A percentile compares a stretch with the other conserved stretches of the same genome.
Evolutionary conservation across 2,329 filamentous ascomycete species (phyloP).

Genomic region (Diaporthe sp.): DNA sequence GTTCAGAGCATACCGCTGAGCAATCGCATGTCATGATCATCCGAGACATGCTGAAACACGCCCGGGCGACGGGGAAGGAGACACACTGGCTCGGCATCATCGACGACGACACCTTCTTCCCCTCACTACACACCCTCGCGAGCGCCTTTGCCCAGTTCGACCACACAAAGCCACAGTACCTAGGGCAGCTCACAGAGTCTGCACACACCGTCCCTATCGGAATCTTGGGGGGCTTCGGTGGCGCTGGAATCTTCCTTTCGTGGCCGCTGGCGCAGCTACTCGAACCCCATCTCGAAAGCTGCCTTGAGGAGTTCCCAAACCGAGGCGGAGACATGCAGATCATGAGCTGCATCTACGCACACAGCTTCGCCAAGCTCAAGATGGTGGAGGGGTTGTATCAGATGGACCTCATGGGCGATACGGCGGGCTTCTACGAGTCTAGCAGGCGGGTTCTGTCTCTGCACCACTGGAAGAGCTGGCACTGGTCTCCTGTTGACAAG

Average conservation of each 20-base stretch:
- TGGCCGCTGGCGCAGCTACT: slow-evolving; percentile 64
- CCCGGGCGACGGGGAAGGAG: slow-evolving; percentile 55
- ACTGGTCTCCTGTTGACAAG: slow-evolving; percentile 62
- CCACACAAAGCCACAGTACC: slow-evolving; percentile 62
- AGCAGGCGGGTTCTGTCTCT: slow-evolving; percentile 66
- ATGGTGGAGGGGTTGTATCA: slow-evolving; percentile 69
- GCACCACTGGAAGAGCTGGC: slow-evolving; percentile 76
- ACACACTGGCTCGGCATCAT: slow-evolving; percentile 69
- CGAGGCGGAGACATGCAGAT: slow-evolving; percentile 70
- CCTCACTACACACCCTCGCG: slow-evolving; percentile 62
- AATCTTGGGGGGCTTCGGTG: slow-evolving; percentile 69
- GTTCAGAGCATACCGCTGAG: slow-evolving; percentile 54
- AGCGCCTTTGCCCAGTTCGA: slow-evolving; percentile 62
- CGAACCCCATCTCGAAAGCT: slow-evolving; percentile 61
- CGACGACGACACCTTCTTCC: slow-evolving; percentile 73
- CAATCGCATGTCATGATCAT: slow-evolving; percentile 69
- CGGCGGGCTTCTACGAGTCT: slow-evolving; percentile 72
- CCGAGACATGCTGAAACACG: slow-evolving; percentile 54
- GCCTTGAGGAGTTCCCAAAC: slow-evolving; percentile 53
- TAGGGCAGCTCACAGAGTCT: slow-evolving; percentile 71
- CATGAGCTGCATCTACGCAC: slow-evolving; percentile 67
- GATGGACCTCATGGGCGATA: slow-evolving; percentile 67
- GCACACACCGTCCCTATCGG: slow-evolving; percentile 66
- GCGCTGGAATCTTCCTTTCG: slow-evolving; percentile 72
- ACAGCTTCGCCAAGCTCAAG: slow-evolving; percentile 67